Base-by-base conservation (phyloP, 169 alveolate genomes). In the Eimeria maxima region DNA sequence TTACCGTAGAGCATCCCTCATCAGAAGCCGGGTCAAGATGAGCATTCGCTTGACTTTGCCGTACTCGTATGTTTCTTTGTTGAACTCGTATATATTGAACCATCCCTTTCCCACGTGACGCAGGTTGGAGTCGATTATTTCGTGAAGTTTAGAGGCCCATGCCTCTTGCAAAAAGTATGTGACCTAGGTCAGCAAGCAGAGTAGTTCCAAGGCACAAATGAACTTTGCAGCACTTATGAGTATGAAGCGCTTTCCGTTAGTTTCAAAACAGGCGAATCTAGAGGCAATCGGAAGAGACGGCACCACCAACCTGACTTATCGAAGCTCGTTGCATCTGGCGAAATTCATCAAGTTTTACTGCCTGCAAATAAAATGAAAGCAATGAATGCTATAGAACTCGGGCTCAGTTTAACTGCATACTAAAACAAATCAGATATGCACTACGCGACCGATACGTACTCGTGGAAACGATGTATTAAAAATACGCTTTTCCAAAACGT, bases 61-160 rank as follows among this genome's bases (percentile, higher is more conserved):
- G 95, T 98, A 98, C 91, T 98, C 99, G 96, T 98, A 98, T 11
- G 99, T 98, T 88, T 98, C 99, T 96, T 98, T 98, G 55, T 98
- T 97, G 29, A 99, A 98, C 83, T 98, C 99, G 84, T 98, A 97
- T 95, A 98, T 97, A 93, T 98, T 98, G 95, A 98, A 98, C 99
- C 99, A 98, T n/a, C 99, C 99, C 84, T 98, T 98, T 0, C 99
- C 99, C 8, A 98, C 99, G 20, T 97, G 98, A 42, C 97, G 95
- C 90, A 98, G 97, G 63, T 98, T 96, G 84, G 95, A 96, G 76
- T 97, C 98, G 90, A 98, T 98, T 6, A 98, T 98, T 84, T 97
- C 97, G 29, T 95, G 95, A 22, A 95, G 76, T 55, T 87, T 95
- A 96, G 97, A 97, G 27, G 97, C 97, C 44, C 98, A 98, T 98